These are phyloP conservation scores for Stemphylium lycopersici DNA, from an alignment of 2,329 filamentous ascomycete species.

Conservation along the genomic window DNA sequence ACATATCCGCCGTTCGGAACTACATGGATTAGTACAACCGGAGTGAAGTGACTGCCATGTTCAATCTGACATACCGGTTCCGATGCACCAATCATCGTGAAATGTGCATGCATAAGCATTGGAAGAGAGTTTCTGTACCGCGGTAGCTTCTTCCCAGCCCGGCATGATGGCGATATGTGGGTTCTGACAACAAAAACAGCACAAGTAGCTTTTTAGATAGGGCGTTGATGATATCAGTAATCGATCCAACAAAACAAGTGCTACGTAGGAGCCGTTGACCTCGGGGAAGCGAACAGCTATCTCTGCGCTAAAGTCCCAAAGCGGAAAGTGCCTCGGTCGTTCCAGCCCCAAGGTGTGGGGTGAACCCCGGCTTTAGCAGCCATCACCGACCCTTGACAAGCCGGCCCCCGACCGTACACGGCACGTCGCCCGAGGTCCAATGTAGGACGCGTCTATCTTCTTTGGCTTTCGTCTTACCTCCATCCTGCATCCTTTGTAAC, in stretches of 20 bases:
- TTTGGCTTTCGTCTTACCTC: constrained; percentile 11
- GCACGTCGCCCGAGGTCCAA: constrained; percentile 18
- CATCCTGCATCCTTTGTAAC: constrained; percentile 7
- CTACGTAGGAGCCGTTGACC: constrained; percentile 18
- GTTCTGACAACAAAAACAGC: background rate
- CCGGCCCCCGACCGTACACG: constrained; percentile 8
- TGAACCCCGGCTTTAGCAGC: constrained; percentile 19
- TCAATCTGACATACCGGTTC: constrained; percentile 57
- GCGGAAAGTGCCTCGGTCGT: constrained; percentile 30
- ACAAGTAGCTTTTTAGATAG: background rate
- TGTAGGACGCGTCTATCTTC: constrained; percentile 10
- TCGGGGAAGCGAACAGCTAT: constrained; percentile 18
- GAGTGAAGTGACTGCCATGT: background rate
- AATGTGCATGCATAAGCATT: constrained; percentile 66
- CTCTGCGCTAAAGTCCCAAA: constrained; percentile 19
- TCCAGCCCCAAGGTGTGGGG: constrained; percentile 18
- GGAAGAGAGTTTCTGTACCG: constrained; percentile 56
- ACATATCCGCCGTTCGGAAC: constrained; percentile 76
- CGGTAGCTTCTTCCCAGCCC: constrained; percentile 56
- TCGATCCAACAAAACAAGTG: background rate
- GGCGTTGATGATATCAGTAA: background rate
- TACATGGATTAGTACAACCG: constrained; percentile 37
- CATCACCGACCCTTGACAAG: constrained; percentile 20
- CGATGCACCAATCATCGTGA: constrained; percentile 68
- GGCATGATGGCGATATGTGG: constrained; percentile 34